phyloP scores from a whole-genome alignment of 495 filamentous ascomycete genomes.

The Daldinia vernicosa region DNA sequence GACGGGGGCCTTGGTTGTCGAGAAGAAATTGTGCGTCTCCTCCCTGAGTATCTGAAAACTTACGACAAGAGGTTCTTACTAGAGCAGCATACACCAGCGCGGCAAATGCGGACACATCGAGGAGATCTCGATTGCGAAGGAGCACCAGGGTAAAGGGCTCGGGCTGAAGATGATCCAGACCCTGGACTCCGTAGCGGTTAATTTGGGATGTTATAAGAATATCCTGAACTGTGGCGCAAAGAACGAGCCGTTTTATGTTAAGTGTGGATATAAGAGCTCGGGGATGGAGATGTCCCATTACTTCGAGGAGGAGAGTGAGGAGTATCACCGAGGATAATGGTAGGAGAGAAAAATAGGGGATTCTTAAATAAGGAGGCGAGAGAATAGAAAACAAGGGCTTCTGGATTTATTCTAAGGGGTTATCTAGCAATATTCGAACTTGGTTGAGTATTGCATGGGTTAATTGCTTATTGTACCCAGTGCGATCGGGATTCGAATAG shows the following conservation, averaged over 20 bases:
- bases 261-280: constrained; percentile 85
- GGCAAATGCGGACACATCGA: constrained; percentile 84
- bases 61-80: constrained; percentile 8
- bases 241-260: constrained; percentile 90
- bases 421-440: background rate
- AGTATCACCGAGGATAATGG: constrained; percentile 40
- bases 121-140: constrained; percentile 85
- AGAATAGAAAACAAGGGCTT: background rate
- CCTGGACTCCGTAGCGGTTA: constrained; percentile 75
- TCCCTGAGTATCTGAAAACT: background rate
- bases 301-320: constrained; percentile 63
- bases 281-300: constrained; percentile 98
- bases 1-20: constrained; percentile 79
- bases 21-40: constrained; percentile 69
- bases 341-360: background rate
- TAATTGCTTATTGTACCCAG: background rate
- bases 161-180: constrained; percentile 85
- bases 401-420: background rate
- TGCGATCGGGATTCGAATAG: no score
- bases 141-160: constrained; percentile 88
- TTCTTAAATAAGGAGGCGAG: background rate
- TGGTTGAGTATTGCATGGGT: background rate
- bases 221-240: constrained; percentile 55
- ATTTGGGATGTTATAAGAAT: constrained; percentile 84
- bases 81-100: constrained; percentile 65